Evolutionary conservation across 1,284 basidiomycete genomes (phyloP).

Genomic region (Microbotryum intermedium): DNA sequence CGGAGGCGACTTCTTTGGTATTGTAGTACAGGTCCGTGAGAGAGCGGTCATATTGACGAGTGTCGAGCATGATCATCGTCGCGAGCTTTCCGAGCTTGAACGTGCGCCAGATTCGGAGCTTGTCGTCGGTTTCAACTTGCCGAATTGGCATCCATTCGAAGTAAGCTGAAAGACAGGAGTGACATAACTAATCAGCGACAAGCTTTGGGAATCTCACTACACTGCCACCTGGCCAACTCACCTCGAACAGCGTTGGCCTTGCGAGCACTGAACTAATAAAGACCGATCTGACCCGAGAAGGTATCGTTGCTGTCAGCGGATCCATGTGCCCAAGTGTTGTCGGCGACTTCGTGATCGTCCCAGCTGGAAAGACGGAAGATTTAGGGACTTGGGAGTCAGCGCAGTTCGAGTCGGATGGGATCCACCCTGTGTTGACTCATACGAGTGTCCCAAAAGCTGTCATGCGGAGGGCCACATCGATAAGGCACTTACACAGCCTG

Average conservation of each 20-base stretch:
- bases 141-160: conserved; percentile 64
- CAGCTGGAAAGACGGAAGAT: conserved; percentile 36
- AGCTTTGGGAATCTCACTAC: background rate
- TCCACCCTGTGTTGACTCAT: too few species aligned
- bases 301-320: conserved; percentile 57
- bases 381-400: background rate
- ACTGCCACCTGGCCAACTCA: background rate
- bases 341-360: conserved; percentile 58
- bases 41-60: conserved; percentile 56
- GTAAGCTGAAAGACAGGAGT: conserved; percentile 38
- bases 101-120: conserved; percentile 58
- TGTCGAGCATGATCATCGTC: conserved; percentile 51
- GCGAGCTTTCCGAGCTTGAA: conserved; percentile 56
- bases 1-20: conserved; percentile 46
- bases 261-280: conserved; percentile 49
- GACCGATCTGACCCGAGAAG: conserved; percentile 28
- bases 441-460: too few species aligned
- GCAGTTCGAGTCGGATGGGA: background rate
- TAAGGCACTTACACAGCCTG: conserved; percentile 40
- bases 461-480: too few species aligned
- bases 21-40: conserved; percentile 58
- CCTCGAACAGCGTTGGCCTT: conserved; percentile 56
- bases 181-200: background rate
- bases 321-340: conserved; percentile 56
- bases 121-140: conserved; percentile 53